Percentiles rank a stretch among this genome's conserved stretches.
Evolutionary conservation across 148 eudicot genomes (phyloP).

Genomic region (Chenopodium formosanum): DNA sequence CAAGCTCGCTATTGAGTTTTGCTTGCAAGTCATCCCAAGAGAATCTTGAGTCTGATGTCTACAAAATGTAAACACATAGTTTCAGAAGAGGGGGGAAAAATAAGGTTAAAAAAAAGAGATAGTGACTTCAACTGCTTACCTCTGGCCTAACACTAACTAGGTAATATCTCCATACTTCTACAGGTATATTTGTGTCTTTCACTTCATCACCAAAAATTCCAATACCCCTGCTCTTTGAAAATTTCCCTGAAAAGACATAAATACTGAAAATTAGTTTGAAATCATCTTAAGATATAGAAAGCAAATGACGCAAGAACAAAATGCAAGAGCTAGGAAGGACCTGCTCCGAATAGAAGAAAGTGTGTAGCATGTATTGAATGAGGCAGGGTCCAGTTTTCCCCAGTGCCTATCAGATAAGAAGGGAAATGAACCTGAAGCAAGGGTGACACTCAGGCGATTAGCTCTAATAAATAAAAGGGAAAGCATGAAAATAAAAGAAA

Average conservation of each 20-base stretch:
- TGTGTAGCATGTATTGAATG: constrained; percentile 21
- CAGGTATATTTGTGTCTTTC: constrained; percentile 18
- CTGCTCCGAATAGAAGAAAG: background rate
- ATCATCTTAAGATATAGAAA: background rate
- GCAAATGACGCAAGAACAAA: background rate
- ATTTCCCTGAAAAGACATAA: constrained; percentile 12
- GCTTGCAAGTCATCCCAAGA: constrained; percentile 22
- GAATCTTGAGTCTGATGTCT: constrained; percentile 15
- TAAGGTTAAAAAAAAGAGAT: too few species aligned
- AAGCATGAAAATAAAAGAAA: background rate
- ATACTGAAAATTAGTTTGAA: background rate
- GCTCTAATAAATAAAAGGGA: background rate
- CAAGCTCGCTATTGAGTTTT: constrained; percentile 11
- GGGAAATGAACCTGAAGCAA: constrained; percentile 12
- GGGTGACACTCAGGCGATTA: background rate
- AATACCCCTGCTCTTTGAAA: constrained; percentile 23
- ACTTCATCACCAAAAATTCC: constrained; percentile 26
- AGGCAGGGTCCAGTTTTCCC: constrained; percentile 22
- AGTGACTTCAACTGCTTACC: background rate
- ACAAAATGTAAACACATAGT: too few species aligned
- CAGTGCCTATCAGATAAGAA: constrained; percentile 11
- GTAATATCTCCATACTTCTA: constrained; percentile 25
- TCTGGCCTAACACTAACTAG: constrained; percentile 18
- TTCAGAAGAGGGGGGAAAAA: background rate
- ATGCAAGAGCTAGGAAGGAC: background rate